Evolutionary conservation across 495 filamentous ascomycete species (phyloP).

Genomic region (Amniculicola lignicola): DNA sequence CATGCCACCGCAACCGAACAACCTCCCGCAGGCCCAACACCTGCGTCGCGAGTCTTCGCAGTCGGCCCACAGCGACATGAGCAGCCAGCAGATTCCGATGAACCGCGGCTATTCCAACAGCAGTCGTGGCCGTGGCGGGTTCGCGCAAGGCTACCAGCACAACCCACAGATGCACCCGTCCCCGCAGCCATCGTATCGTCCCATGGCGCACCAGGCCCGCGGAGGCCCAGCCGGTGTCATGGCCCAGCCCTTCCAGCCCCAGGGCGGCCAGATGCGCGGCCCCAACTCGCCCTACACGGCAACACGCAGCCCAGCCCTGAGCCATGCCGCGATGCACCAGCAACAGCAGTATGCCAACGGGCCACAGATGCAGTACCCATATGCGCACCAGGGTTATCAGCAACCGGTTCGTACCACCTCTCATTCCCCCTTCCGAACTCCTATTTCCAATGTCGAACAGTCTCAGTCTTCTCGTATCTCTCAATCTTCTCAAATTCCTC

Average conservation of each 20-base stretch:
- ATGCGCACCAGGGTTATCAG: constrained; percentile 31
- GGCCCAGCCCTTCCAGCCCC: constrained; percentile 61
- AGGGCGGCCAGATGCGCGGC: constrained; percentile 48
- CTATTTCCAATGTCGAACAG: background rate
- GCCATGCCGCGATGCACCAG: constrained; percentile 53
- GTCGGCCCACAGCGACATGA: constrained; percentile 73
- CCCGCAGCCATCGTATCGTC: constrained; percentile 61
- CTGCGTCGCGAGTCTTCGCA: constrained; percentile 78
- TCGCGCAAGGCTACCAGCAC: constrained; percentile 41
- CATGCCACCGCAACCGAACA: constrained; percentile 57
- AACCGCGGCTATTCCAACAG: constrained; percentile 46
- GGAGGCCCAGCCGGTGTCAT: constrained; percentile 60
- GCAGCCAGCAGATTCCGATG: constrained; percentile 53
- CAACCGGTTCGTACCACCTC: constrained; percentile 28
- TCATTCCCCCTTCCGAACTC: constrained; percentile 7
- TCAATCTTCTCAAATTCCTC: constrained; percentile 39
- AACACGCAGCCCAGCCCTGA: constrained; percentile 70
- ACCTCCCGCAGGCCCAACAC: constrained; percentile 64
- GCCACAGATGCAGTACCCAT: constrained; percentile 44
- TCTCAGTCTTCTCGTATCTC: constrained; percentile 11
- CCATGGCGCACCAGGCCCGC: constrained; percentile 58
- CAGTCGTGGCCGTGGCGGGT: constrained; percentile 63
- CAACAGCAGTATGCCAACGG: constrained; percentile 40
- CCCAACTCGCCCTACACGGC: constrained; percentile 63
- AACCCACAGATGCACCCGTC: constrained; percentile 60